These are phyloP conservation scores for Ogataea nitratoaversa DNA, from an alignment of 805 yeast genomes.

Conservation along the genomic window DNA sequence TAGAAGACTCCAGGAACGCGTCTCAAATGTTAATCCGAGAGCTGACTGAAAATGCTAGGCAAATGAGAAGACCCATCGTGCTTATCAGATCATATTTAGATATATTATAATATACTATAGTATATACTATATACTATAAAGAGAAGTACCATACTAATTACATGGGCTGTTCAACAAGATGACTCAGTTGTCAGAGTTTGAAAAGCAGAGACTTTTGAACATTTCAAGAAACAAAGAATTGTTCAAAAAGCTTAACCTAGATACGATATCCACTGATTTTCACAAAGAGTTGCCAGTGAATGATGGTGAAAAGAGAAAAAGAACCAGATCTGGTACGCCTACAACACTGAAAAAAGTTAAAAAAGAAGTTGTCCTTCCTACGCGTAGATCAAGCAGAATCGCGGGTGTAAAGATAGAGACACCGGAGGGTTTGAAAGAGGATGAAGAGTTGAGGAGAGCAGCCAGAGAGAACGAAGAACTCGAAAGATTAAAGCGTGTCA, in stretches of 20 bases:
- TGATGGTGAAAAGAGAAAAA: slow-evolving; percentile 27
- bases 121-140: too few relatives aligned
- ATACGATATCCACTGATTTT: slow-evolving; percentile 51
- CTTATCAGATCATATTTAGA: too few relatives aligned
- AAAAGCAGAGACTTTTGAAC: slow-evolving; percentile 66
- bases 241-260: slow-evolving; percentile 65
- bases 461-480: slow-evolving; percentile 29
- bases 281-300: slow-evolving; percentile 36
- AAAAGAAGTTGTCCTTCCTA: slow-evolving; percentile 41
- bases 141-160: too few relatives aligned
- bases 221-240: slow-evolving; percentile 81
- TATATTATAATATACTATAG: too few relatives aligned
- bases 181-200: slow-evolving; percentile 54
- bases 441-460: slow-evolving; percentile 33
- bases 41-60: too few relatives aligned
- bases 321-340: slow-evolving; percentile 13
- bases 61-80: too few relatives aligned
- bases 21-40: too few relatives aligned
- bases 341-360: slow-evolving; percentile 24
- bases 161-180: slow-evolving; percentile 15
- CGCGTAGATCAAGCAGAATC: slow-evolving; percentile 72
- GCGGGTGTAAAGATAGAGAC: slow-evolving; percentile 54
- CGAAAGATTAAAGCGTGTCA: slow-evolving; percentile 49
- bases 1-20: too few relatives aligned
- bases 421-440: slow-evolving; percentile 46